Conservation (phyloP, 306 rosid genomes). For the Oemleria cerasiformis region DNA sequence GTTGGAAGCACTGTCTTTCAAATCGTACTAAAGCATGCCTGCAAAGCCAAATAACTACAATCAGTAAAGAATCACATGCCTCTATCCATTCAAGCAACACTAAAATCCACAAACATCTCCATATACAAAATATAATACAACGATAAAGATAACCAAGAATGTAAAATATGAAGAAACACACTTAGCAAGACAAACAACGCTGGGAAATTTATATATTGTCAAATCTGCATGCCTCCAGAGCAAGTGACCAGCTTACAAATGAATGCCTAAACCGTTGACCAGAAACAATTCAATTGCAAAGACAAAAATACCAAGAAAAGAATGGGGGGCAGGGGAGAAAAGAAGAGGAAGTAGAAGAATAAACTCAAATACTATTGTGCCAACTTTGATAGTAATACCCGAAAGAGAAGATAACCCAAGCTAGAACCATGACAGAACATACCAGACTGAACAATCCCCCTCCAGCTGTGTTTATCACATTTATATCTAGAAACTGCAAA, state of each 20-base stretch:
- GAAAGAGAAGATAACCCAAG: not conserved
- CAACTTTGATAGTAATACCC: not conserved
- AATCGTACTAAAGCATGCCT: slow-evolving; percentile 33
- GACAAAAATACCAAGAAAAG: not conserved
- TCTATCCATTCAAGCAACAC: slow-evolving; percentile 11
- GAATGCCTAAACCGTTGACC: not conserved
- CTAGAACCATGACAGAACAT: slow-evolving; percentile 9
- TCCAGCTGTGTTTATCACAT: slow-evolving; percentile 8
- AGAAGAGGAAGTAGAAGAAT: not conserved
- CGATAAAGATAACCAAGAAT: not conserved
- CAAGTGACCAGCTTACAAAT: not conserved
- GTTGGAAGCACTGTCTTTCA: slow-evolving; percentile 17
- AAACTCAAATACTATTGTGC: too few species aligned
- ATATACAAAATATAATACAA: not conserved
- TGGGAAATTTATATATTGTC: too few species aligned
- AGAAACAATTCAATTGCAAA: not conserved
- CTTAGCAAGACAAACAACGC: slow-evolving; percentile 2
- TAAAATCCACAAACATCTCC: slow-evolving; percentile 14
- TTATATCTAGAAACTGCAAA: slow-evolving; percentile 3
- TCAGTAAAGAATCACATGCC: slow-evolving; percentile 20
- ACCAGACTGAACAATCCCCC: slow-evolving; percentile 18
- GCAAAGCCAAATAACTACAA: slow-evolving; percentile 30
- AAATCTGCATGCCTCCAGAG: not conserved
- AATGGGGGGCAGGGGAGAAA: not conserved
- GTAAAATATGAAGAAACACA: not conserved